Percentiles rank a stretch among this genome's conserved stretches.
Evolutionary conservation across 140 eudicot species (phyloP).

Genomic region (Cichorium intybus): DNA sequence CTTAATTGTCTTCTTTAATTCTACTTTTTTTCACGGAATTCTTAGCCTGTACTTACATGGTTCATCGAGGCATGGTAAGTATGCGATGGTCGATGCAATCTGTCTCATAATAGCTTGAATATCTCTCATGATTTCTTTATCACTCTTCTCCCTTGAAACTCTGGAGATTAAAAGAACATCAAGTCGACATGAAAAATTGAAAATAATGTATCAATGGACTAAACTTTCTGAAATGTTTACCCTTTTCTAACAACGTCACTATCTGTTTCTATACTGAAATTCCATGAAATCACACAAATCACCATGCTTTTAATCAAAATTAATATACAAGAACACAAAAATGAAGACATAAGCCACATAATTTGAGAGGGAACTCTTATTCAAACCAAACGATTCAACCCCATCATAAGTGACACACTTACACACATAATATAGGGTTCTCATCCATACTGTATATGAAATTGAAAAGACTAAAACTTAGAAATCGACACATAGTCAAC

Average conservation of each 20-base stretch:
- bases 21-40: too few species aligned
- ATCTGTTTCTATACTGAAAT: slow-evolving; percentile 90
- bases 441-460: not conserved
- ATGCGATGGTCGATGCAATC: slow-evolving; percentile 87
- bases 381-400: not conserved
- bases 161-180: slow-evolving; percentile 33
- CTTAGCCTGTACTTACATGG: slow-evolving; percentile 70
- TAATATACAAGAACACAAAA: not conserved
- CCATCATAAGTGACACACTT: not conserved
- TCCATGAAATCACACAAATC: slow-evolving; percentile 42
- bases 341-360: too few species aligned
- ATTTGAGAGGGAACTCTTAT: not conserved
- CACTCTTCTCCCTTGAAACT: slow-evolving; percentile 92
- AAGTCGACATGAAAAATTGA: not conserved
- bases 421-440: not conserved
- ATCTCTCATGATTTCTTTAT: slow-evolving; percentile 97
- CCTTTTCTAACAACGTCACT: slow-evolving; percentile 83
- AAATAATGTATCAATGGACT: not conserved
- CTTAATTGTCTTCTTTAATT: too few species aligned
- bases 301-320: not conserved
- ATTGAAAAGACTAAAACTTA: too few species aligned
- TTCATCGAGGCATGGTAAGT: slow-evolving; percentile 98
- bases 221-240: slow-evolving; percentile 32
- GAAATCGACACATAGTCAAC: not conserved
- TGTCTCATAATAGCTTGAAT: slow-evolving; percentile 99